A percentile compares a stretch with the other conserved stretches of the same genome.
Evolutionary conservation across 1,284 basidiomycete species (phyloP).

Genomic region (Leccinum subrobustum): DNA sequence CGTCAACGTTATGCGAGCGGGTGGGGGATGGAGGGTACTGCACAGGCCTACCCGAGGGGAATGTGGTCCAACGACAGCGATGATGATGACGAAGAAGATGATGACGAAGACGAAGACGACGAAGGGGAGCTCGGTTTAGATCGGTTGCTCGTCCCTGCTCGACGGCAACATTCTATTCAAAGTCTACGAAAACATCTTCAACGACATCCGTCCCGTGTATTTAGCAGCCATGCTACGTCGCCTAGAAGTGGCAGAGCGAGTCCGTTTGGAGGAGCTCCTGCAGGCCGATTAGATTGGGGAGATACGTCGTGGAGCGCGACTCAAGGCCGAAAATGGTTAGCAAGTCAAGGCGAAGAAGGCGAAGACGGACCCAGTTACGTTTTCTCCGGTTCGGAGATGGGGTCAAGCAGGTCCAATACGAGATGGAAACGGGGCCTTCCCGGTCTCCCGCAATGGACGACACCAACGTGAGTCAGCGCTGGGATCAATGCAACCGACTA

Average conservation of each 20-base stretch:
- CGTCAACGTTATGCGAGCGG: slow-evolving; percentile 23
- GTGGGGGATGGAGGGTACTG: slow-evolving; percentile 24
- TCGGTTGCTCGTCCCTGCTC: slow-evolving; percentile 64
- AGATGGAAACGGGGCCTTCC: slow-evolving; percentile 30
- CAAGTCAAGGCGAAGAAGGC: slow-evolving; percentile 24
- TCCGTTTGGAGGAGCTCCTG: slow-evolving; percentile 16
- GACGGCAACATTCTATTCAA: slow-evolving; percentile 67
- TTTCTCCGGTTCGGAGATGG: slow-evolving; percentile 13
- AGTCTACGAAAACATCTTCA: slow-evolving; percentile 61
- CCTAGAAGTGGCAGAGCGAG: slow-evolving; percentile 21
- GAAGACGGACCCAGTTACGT: slow-evolving; percentile 21
- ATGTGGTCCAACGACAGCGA: slow-evolving; percentile 26
- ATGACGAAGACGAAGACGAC: slow-evolving; percentile 48
- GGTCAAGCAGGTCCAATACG: slow-evolving; percentile 11
- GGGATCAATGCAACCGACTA: neutral
- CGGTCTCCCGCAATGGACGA: slow-evolving; percentile 29
- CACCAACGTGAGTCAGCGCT: slow-evolving; percentile 20
- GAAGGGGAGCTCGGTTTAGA: slow-evolving; percentile 67
- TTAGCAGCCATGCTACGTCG: slow-evolving; percentile 10
- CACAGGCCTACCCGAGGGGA: slow-evolving; percentile 21
- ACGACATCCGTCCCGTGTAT: slow-evolving; percentile 11
- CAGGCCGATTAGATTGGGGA: slow-evolving; percentile 16
- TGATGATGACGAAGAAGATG: slow-evolving; percentile 29
- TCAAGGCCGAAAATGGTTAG: slow-evolving; percentile 22
- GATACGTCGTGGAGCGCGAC: slow-evolving; percentile 26